phyloP scores from a whole-genome alignment of 148 eudicot species.

The Rhododendron ferrugineum region DNA sequence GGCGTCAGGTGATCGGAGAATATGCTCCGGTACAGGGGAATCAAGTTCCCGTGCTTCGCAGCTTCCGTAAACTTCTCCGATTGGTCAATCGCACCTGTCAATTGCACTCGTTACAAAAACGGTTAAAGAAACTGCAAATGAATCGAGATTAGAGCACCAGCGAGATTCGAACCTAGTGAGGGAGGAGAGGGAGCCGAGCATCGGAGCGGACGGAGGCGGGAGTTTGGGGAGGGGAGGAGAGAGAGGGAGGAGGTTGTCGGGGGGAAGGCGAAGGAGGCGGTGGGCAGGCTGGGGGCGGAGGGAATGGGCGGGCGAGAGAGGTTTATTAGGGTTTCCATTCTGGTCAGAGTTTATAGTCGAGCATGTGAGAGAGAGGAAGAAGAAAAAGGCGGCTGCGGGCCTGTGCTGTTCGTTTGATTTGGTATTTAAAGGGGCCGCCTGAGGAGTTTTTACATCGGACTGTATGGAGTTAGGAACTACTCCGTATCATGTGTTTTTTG shows the following conservation, averaged over 20 bases:
- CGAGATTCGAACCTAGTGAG: conserved; percentile 21
- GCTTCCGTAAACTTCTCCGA: conserved; percentile 66
- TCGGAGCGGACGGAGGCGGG: conserved; percentile 23
- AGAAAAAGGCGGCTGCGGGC: neutral
- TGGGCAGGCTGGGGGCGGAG: conserved; percentile 4
- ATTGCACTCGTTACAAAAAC: neutral
- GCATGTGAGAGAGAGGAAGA: neutral
- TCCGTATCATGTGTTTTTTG: too few species aligned
- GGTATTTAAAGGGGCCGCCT: neutral
- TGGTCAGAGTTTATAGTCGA: neutral
- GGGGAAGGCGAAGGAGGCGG: conserved; percentile 9
- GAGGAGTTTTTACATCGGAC: neutral
- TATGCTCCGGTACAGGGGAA: conserved; percentile 64
- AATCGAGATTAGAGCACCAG: neutral
- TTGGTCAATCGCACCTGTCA: conserved; percentile 36
- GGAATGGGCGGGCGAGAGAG: conserved; percentile 14
- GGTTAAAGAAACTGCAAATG: neutral
- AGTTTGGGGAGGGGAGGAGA: conserved; percentile 8
- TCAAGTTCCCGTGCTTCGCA: conserved; percentile 76
- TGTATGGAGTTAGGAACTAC: too few species aligned
- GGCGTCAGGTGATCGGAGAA: conserved; percentile 98
- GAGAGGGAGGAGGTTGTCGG: conserved; percentile 5
- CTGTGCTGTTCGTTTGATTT: neutral
- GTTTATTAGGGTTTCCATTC: conserved; percentile 41
- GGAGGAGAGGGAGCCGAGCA: conserved; percentile 34